A percentile compares a stretch with the other conserved stretches of the same genome.
These are phyloP conservation scores for Scheffersomyces insectosa DNA, from an alignment of 1,139 yeast species.

Conservation along the genomic window DNA sequence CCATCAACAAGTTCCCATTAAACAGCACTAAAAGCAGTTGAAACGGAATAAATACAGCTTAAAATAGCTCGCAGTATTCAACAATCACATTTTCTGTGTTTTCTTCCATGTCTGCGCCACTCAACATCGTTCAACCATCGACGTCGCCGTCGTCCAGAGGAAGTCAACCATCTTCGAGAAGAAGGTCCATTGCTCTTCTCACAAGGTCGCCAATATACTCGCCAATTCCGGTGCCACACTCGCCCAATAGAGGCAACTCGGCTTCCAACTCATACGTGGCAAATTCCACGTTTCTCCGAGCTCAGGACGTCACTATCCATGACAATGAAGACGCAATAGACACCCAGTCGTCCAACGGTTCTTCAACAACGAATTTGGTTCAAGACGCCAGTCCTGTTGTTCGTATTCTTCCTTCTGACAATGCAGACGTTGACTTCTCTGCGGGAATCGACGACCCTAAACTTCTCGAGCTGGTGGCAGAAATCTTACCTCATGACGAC, in stretches of 20 bases:
- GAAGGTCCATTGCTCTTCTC: constrained; percentile 14
- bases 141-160: too few relatives aligned
- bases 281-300: neutral
- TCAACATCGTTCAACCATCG: too few relatives aligned
- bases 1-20: too few relatives aligned
- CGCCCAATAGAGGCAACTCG: neutral
- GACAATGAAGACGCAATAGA: neutral
- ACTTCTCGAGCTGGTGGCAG: constrained; percentile 24
- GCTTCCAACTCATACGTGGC: constrained; percentile 1
- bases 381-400: neutral
- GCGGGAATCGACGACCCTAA: constrained; percentile 27
- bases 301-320: neutral
- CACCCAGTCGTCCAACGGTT: neutral
- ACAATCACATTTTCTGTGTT: too few relatives aligned
- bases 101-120: too few relatives aligned
- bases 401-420: neutral
- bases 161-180: constrained; percentile 2
- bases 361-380: neutral
- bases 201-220: constrained; percentile 10
- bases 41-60: neutral
- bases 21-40: too few relatives aligned
- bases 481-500: constrained; percentile 27
- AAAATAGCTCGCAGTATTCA: neutral
- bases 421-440: constrained; percentile 21
- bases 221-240: neutral